Evolutionary conservation across 306 rosid genomes (phyloP), one percentile per base, ranked within the genome.

Genomic region (Cucumis cinereus): DNA sequence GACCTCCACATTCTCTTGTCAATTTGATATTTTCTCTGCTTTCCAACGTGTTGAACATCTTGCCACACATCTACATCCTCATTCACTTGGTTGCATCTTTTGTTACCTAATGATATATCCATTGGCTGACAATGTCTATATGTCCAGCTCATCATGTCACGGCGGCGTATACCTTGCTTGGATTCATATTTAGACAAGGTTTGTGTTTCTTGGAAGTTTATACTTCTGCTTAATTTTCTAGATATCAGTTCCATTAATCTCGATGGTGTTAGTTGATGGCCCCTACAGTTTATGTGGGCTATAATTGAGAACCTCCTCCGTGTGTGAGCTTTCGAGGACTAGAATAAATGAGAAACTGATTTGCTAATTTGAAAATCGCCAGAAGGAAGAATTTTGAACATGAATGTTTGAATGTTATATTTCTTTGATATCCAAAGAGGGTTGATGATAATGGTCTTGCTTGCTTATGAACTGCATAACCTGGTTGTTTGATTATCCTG

Each of bases 181-280:
- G 98, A 91, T 88, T 94, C 97, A 77, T 91, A 88, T 81, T 83
- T 91, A 80, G 98, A 94, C 82, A 94, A 91, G 98, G 97, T 91
- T 23, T 63, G 88, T 70, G 60, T 76, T 52, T 69, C 60, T 70
- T 70, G 74, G 16, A 13, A 23, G 74, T 54, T 43, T 40, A 68
- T 23, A 68, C 56, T 6, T 41, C 74, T 45, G 49, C 36, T 45
- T 69, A 69, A 23, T 6, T 23, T 41, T 69, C 56, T 43, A 22
- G 35, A 70, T 70, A 14, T 45, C 73, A 20, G 54, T 67, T 67
- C 54, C 53, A 36, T 64, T 33, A 53, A 33, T 33, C 23, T 79
- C 16, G 13, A 40, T 74, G 36, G 57, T 35, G 66, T 72, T 52
- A 22, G 45, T 20, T 64, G 17, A 64, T 35, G 14, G 28, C 5